These are phyloP conservation scores for Ophiostoma sp. DNA, from an alignment of 2,329 filamentous ascomycete genomes.

Conservation along the genomic window DNA sequence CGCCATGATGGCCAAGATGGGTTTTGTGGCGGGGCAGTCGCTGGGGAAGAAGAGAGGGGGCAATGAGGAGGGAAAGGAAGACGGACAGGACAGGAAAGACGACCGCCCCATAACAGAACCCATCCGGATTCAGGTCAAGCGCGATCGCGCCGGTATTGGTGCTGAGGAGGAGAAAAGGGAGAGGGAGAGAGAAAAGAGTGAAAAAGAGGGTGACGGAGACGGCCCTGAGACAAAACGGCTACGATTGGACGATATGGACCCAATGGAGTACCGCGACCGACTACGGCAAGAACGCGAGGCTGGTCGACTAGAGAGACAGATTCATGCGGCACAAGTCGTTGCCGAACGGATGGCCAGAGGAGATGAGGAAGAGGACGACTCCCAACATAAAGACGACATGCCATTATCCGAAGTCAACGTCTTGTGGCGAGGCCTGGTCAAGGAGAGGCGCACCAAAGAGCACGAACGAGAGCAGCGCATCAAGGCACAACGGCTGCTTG, in stretches of 20 bases:
- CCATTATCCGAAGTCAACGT: constrained; percentile 67
- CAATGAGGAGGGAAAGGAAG: neutral
- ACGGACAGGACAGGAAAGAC: neutral
- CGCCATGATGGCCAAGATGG: constrained; percentile 96
- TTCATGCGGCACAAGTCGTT: constrained; percentile 78
- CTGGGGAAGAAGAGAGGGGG: constrained; percentile 57
- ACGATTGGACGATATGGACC: constrained; percentile 52
- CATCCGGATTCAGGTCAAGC: constrained; percentile 73
- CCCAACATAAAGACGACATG: constrained; percentile 41
- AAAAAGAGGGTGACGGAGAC: constrained; percentile 48
- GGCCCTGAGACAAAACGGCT: constrained; percentile 41
- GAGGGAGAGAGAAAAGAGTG: constrained; percentile 32
- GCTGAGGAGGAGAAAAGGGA: constrained; percentile 65
- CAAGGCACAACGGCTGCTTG: constrained; percentile 53
- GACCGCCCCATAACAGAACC: constrained; percentile 58
- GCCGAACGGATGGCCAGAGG: constrained; percentile 68
- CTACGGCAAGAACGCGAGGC: constrained; percentile 70
- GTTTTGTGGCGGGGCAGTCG: constrained; percentile 74
- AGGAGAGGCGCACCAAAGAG: constrained; percentile 68
- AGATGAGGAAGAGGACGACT: constrained; percentile 39
- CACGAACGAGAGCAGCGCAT: constrained; percentile 64
- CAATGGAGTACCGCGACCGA: constrained; percentile 71
- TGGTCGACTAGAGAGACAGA: constrained; percentile 65
- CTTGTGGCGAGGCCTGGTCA: constrained; percentile 75
- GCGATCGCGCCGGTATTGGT: constrained; percentile 80